These are phyloP conservation scores for Stereocaulon alpinum DNA, from an alignment of 495 filamentous ascomycete genomes.

Conservation along the genomic window DNA sequence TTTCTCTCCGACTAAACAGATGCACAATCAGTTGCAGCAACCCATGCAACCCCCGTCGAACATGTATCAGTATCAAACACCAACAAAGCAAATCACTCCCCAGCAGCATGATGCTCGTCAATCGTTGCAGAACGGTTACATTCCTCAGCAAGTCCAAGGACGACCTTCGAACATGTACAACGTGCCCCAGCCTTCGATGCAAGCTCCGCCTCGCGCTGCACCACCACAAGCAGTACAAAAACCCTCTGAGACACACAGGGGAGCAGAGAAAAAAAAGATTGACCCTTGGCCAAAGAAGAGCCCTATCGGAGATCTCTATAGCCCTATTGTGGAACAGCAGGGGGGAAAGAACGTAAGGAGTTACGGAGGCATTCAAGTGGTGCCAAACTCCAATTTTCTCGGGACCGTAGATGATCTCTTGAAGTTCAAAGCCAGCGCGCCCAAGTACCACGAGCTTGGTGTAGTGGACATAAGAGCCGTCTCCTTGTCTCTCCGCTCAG, in stretches of 20 bases:
- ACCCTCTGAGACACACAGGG: not conserved
- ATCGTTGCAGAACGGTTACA: slow-evolving; percentile 18
- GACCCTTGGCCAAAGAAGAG: slow-evolving; percentile 1
- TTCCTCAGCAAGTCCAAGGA: slow-evolving; percentile 7
- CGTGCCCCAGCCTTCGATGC: slow-evolving; percentile 7
- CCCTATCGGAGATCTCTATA: slow-evolving; percentile 2
- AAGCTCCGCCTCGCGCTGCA: slow-evolving; percentile 6
- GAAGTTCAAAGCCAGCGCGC: slow-evolving; percentile 58
- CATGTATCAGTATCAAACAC: slow-evolving; percentile 20
- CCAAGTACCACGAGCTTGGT: slow-evolving; percentile 67
- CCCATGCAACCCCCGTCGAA: slow-evolving; percentile 31
- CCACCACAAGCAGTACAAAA: slow-evolving; percentile 7
- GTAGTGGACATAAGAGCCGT: slow-evolving; percentile 86
- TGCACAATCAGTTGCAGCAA: slow-evolving; percentile 36
- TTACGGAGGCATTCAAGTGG: slow-evolving; percentile 34
- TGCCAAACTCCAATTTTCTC: slow-evolving; percentile 42
- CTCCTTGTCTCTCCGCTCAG: slow-evolving; percentile 83
- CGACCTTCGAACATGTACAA: slow-evolving; percentile 9
- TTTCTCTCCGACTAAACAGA: slow-evolving; percentile 36
- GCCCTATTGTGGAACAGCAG: not conserved
- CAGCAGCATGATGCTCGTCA: slow-evolving; percentile 15
- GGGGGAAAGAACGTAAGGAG: slow-evolving; percentile 19
- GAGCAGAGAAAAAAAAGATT: not conserved
- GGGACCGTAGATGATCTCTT: slow-evolving; percentile 53
- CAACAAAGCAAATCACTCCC: slow-evolving; percentile 11